Percentiles rank a stretch among this genome's conserved stretches.
Evolutionary conservation across 2,329 filamentous ascomycete genomes (phyloP).

Genomic region (Ophiostoma pallidulum): DNA sequence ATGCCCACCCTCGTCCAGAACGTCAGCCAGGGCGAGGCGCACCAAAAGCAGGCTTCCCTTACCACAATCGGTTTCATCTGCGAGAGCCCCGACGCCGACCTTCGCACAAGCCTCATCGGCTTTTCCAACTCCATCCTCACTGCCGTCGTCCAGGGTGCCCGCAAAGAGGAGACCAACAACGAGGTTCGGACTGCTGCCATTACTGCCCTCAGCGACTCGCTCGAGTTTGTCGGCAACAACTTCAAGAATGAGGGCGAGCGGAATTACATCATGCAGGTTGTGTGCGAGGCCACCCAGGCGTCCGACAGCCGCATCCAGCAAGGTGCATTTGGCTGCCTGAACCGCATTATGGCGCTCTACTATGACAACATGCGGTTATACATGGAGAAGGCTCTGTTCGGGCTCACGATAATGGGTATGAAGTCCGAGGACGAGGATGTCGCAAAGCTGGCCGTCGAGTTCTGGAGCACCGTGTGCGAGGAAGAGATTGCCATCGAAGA

Average conservation of each 20-base stretch:
- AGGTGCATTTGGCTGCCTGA: conserved; percentile 91
- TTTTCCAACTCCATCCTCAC: conserved; percentile 98
- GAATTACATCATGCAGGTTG: conserved; percentile 99
- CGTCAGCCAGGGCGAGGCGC: conserved; percentile 74
- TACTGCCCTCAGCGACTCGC: conserved; percentile 85
- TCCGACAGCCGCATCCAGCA: conserved; percentile 86
- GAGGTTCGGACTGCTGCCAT: conserved; percentile 92
- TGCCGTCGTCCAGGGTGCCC: conserved; percentile 91
- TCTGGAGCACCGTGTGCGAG: conserved; percentile 99
- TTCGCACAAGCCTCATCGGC: conserved; percentile 67
- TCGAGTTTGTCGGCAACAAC: conserved; percentile 96
- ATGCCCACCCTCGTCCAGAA: conserved; percentile 85
- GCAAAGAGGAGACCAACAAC: conserved; percentile 86
- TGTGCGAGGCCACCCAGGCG: conserved; percentile 96
- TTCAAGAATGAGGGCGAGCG: conserved; percentile 98
- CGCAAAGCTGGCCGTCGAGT: conserved; percentile 94
- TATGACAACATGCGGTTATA: conserved; percentile 99
- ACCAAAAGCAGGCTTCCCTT: conserved; percentile 89
- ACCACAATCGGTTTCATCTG: conserved; percentile 98
- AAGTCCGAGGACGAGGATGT: conserved; percentile 97
- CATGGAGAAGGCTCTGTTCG: conserved; percentile 99
- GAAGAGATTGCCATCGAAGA: conserved; percentile 98
- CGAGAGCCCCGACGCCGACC: conserved; percentile 83
- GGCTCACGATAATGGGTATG: conserved; percentile 96
- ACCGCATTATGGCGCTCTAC: conserved; percentile 97